Base-by-base conservation (phyloP, 1,284 basidiomycete genomes). In the Ustilago bromivora region DNA sequence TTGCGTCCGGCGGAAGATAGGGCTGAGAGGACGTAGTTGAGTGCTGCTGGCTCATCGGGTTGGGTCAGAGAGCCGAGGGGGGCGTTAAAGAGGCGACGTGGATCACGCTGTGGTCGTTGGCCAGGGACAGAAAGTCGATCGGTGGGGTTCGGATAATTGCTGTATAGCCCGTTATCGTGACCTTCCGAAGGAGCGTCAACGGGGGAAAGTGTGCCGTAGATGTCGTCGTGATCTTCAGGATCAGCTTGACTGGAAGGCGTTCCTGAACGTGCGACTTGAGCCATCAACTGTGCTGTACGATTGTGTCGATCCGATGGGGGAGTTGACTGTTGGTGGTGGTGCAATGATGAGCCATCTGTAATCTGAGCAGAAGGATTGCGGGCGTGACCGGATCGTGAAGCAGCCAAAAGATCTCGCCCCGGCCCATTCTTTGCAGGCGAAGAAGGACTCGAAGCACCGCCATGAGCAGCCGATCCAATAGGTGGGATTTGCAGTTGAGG, bases 11-110 rank as follows among this genome's bases (percentile, higher is more conserved):
- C 84, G 2, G 75, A 71, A 28, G 68, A 75, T 19, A 85, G 75
- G 5, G 84, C 84, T 19, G 72, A 70, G 15, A 85, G 71, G 17
- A 83, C 84, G 40, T 73, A 78, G 49, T 74, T 61, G 32, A 85
- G 77, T 6, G 82, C 82, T 0, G 79, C 80, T 12, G 83, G 80
- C 47, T 79, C 73, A 31, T 67, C 61, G 40, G 60, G 57, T 13
- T 79, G 57, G 17, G 82, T 83, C 38, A 85, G 72, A 0, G 82
- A 83, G 23, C 84, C 84, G n/a, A 85, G 57, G 0, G 74, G 70
- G 3, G 64, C 71, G n/a, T 57, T 66, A 1, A 71, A 77, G 5
- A 19, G 13, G 17, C 74, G 69, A 35, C 74, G 66, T 23, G 74
- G 69, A 36, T 76, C 69, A 19, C 74, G 69, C 51, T 68, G 57